Base-by-base conservation (phyloP, 345 rosid genomes). In the Brassica juncea region DNA sequence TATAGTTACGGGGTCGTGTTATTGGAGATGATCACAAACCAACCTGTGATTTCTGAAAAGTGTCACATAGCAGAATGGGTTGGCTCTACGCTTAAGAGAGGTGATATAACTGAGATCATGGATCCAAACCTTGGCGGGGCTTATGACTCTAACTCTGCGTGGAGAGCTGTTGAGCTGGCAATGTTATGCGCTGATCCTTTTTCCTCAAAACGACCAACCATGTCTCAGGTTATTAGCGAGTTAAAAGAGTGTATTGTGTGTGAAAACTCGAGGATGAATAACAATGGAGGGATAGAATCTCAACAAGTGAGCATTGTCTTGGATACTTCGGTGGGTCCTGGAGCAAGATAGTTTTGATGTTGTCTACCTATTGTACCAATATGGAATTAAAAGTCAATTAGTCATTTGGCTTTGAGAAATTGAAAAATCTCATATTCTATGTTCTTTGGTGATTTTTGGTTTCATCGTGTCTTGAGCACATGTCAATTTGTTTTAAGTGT, bases 11-110 rank as follows among this genome's bases (percentile, higher is more conserved):
- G 82, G 4, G 47, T 78, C 1, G 73, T 78, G 37, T 31, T 78
- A 32, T 31, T 78, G 68, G 82, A 78, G 66, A 78, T 78, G 68
- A 78, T 66, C 10, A 78, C 82, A 78, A 78, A 78, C 81, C 37
- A 72, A 9, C 72, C 68, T 0, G 81, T 78, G 68, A 66, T 78
- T 37, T 14, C 15, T 9, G 57, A 12, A 54, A 39, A 6, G 0
- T 5, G 0, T 19, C 72, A 66, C 54, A 66, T 78, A 27, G 12
- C 68, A 42, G 37, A 72, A 42, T 72, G 68, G 82, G 82, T 66
- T 72, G 68, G 19, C 0, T 42, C n/a, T 57, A 19, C 12, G 30
- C 67, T 72, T 2, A 14, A 57, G 7, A 0, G n/a, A 4, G 75
- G 80, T 2, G 70, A 77, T 62, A 47, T 77, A n/a, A 5, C 3